These are phyloP conservation scores for Candida anutae DNA, from an alignment of 1,139 yeast genomes.

Conservation along the genomic window DNA sequence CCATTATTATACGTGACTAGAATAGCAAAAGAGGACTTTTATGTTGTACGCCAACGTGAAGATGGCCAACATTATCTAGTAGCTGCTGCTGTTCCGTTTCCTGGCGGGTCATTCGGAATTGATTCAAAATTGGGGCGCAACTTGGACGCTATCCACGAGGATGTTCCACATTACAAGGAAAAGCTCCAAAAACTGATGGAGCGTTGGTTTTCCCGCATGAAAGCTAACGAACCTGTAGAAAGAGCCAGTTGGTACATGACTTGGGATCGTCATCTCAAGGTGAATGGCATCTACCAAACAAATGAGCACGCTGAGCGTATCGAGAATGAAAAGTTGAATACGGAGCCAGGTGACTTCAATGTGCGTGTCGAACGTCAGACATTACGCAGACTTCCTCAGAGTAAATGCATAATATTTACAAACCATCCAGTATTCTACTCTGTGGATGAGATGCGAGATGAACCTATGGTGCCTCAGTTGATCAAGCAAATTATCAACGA, in stretches of 20 bases:
- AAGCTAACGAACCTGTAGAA: constrained; percentile 55
- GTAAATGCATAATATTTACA: constrained; percentile 45
- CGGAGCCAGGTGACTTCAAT: constrained; percentile 39
- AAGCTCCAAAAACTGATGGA: constrained; percentile 69
- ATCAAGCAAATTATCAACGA: constrained; percentile 54
- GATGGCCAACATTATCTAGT: constrained; percentile 58
- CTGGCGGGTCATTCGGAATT: constrained; percentile 69
- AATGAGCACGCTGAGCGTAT: constrained; percentile 22
- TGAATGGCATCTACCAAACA: constrained; percentile 48
- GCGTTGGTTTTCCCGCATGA: constrained; percentile 58
- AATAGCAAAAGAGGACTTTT: constrained; percentile 71
- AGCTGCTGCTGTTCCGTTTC: constrained; percentile 74
- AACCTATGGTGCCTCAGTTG: constrained; percentile 64
- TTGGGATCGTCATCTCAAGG: constrained; percentile 58
- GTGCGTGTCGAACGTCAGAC: constrained; percentile 56
- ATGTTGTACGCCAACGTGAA: constrained; percentile 46
- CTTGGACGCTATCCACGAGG: constrained; percentile 57
- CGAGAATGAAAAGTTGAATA: constrained; percentile 24
- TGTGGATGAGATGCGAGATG: constrained; percentile 72
- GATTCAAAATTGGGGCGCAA: constrained; percentile 50
- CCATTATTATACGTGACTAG: constrained; percentile 58
- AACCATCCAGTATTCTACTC: constrained; percentile 67
- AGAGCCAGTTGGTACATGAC: constrained; percentile 72
- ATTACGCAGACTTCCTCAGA: constrained; percentile 39
- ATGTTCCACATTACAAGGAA: constrained; percentile 65